These are phyloP conservation scores for Botrytis cinerea DNA, from an alignment of 2,329 filamentous ascomycete species.

Conservation along the genomic window DNA sequence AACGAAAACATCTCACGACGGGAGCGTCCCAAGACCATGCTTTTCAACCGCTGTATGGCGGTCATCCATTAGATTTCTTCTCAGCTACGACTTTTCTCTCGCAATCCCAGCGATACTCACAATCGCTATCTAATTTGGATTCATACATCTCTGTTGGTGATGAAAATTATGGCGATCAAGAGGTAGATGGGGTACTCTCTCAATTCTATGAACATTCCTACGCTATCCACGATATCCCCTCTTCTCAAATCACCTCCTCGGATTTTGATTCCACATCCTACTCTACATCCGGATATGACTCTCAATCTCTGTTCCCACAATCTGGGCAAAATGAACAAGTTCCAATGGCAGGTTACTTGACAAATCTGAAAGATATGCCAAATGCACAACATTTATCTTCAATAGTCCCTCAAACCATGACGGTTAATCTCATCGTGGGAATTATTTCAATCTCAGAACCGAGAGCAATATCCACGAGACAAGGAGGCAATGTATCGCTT, in stretches of 20 bases:
- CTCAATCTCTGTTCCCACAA: not conserved
- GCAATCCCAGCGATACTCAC: not conserved
- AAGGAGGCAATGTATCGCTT: constrained; percentile 62
- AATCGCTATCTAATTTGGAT: constrained; percentile 4
- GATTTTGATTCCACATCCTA: constrained; percentile 40
- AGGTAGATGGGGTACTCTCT: constrained; percentile 47
- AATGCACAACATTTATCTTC: constrained; percentile 62
- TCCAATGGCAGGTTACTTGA: constrained; percentile 48
- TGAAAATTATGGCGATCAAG: constrained; percentile 20
- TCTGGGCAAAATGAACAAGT: constrained; percentile 34
- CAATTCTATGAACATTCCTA: constrained; percentile 81
- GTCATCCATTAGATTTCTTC: constrained; percentile 49
- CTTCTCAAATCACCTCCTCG: constrained; percentile 57
- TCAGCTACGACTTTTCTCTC: constrained; percentile 42
- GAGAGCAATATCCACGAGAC: constrained; percentile 60
- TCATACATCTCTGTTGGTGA: constrained; percentile 10
- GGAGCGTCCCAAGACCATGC: constrained; percentile 53
- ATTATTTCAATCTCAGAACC: constrained; percentile 70
- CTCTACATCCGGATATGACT: constrained; percentile 42
- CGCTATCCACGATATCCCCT: constrained; percentile 64
- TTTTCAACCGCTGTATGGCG: constrained; percentile 40
- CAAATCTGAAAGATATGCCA: constrained; percentile 70
- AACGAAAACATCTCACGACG: constrained; percentile 50
- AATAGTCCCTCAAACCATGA: constrained; percentile 78
- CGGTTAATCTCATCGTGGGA: constrained; percentile 78